Conservation (phyloP, 139 green algal species). For the Tetradesmus obliquus region DNA sequence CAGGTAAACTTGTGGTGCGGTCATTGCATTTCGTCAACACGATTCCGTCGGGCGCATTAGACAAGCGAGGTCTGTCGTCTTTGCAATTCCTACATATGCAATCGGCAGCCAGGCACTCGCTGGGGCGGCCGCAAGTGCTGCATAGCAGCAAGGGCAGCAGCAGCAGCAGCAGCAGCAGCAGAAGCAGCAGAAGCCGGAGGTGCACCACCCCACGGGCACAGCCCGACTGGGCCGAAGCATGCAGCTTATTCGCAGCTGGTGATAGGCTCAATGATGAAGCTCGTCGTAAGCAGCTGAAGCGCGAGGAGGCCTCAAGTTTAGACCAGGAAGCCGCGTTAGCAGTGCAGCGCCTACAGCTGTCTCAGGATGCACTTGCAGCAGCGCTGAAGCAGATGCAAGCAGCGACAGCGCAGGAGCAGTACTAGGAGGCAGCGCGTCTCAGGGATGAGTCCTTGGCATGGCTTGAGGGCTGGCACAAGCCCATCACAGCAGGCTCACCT, state of each 20-base stretch:
- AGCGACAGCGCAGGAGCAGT: not conserved
- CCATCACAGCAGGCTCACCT: not conserved
- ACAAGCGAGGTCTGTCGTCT: not conserved
- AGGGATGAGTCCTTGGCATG: constrained; percentile 11
- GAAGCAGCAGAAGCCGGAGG: not conserved
- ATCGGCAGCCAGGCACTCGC: not conserved
- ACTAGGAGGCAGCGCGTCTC: not conserved
- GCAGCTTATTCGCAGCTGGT: not conserved
- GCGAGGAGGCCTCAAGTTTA: not conserved
- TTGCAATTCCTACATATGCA: not conserved
- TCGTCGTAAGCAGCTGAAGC: not conserved
- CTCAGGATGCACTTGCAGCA: not conserved
- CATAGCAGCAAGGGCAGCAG: not conserved
- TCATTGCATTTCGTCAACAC: not conserved
- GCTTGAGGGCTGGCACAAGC: constrained; percentile 23
- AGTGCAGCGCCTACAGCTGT: not conserved
- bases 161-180: not conserved
- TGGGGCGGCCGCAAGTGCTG: not conserved
- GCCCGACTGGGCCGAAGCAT: not conserved
- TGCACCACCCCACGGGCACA: not conserved
- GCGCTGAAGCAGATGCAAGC: not conserved
- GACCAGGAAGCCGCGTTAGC: not conserved
- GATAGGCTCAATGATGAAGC: not conserved
- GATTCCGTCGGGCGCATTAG: not conserved
- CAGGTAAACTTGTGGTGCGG: not conserved